Base-by-base conservation (phyloP, 169 alveolate species). In the Perkinsus marinus region DNA sequence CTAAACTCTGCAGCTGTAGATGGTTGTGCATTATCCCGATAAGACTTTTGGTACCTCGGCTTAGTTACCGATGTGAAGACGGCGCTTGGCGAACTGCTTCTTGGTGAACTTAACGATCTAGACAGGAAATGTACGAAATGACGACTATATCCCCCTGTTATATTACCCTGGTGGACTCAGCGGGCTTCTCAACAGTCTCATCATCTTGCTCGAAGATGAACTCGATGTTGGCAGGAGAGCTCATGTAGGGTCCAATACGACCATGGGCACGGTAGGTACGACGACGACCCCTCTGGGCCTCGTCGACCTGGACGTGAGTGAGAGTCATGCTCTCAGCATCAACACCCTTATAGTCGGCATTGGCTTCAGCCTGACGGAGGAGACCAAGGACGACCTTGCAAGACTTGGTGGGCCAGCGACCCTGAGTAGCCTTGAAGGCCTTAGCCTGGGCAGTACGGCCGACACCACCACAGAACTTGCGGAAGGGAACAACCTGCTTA, bases 191-290 rank as follows among this genome's bases (percentile, higher is more conserved):
- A 22, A 96, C 98, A 47, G 93, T 93, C 92, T 95, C 96, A 69
- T 94, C 96, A 43, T 95, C 93, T 94, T 97, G 98, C 47, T 94
- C 95, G 46, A 97, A 97, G 90, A 97, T 96, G 68, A 97, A 92
- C 94, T 97, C 97, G 91, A 97, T 94, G 94, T 97, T 98, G 94
- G 98, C 97, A 6, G 98, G 98, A 57, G 95, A 96, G 47, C 98
- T 96, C 94, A 97, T 97, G 95, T 93, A 97, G 26, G 98, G 98
- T 39, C 57, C 43, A 89, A 98, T 98, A 94, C 99, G 97, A 57
- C 99, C 99, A 93, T 98, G 99, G 36, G 99, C 99, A 93, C 99
- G 97, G 96, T 96, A 98, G 39, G 99, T 98, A 95, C 99, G 96
- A 95, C 99, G 98, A 96, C 99, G 97, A 43, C 99, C 99, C 91